Evolutionary conservation across 768 basidiomycete species (phyloP), one percentile per base, ranked within the genome.

Genomic region (Baorangia bicolor): DNA sequence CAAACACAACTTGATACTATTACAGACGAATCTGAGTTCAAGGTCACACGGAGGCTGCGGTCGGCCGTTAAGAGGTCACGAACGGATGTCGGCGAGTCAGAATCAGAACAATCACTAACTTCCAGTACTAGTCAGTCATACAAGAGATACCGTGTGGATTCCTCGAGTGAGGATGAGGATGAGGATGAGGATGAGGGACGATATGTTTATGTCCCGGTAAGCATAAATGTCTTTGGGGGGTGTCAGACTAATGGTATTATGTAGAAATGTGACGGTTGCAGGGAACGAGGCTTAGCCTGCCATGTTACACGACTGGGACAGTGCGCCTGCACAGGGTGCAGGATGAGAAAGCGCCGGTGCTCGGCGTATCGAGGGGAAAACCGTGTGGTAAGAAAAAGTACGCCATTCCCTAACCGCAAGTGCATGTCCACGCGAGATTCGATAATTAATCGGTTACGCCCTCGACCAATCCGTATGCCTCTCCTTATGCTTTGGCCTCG

Each of bases 131-230:
- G 1, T 18, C n/a, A 20, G 10, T 5, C 10, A 5, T 25, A 34
- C 35, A 58, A 58, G 42, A 47, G 41, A 1, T 21, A 13, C 21
- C 21, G 10, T 2, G n/a, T 3, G 6, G 37, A 45, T 16, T 25
- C 18, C 10, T 9, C 23, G 6, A 23, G 25, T 18, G 42, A 23
- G 13, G 21, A 31, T 20, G n/a, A n/a, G 0, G 42, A 34, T 5
- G 28, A n/a, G 4, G 44, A 18, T 5, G 30, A 44, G 1, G 23
- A 28, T 18, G 9, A 2, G 2, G 13, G 16, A 9, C 20, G 2
- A 5, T 47, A 35, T 8, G n/a, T 52, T 1, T 60, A 60, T 13
- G 10, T n/a, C 4, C 60, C 60, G 14, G 59, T 51, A 28, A 33
- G 46, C 21, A 4, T 16, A 2, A n/a, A 10, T n/a, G 27, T 33